Evolutionary conservation across 2,329 filamentous ascomycete genomes (phyloP).

Genomic region (Cyphellophora attinorum): DNA sequence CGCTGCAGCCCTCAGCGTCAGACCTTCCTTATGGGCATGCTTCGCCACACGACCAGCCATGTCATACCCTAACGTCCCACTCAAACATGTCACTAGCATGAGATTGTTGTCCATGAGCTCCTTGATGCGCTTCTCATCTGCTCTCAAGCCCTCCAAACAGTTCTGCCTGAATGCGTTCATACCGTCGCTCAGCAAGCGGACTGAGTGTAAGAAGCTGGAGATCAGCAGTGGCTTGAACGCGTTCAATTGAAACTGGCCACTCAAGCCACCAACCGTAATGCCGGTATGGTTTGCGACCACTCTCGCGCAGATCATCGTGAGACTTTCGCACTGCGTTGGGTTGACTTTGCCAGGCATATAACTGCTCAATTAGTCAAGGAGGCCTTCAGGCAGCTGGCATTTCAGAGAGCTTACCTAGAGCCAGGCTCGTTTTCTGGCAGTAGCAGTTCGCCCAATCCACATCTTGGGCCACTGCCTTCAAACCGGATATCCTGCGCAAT

Average conservation of each 20-base stretch:
- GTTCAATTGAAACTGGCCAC: constrained; percentile 86
- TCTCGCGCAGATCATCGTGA: constrained; percentile 84
- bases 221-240: constrained; percentile 88
- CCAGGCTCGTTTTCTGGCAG: constrained; percentile 86
- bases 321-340: constrained; percentile 78
- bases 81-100: constrained; percentile 87
- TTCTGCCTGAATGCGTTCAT: constrained; percentile 85
- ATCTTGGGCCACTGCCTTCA: constrained; percentile 76
- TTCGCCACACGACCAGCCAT: constrained; percentile 82
- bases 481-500: constrained; percentile 86
- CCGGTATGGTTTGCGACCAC: constrained; percentile 84
- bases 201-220: constrained; percentile 73
- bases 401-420: no score
- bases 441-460: constrained; percentile 72
- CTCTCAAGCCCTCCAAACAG: constrained; percentile 65
- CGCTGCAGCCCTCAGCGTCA: constrained; percentile 73
- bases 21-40: constrained; percentile 88
- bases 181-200: constrained; percentile 65
- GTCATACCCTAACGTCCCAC: constrained; percentile 81
- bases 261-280: constrained; percentile 75
- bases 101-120: constrained; percentile 77
- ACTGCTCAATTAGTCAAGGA: no score
- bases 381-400: no score
- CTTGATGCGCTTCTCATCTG: constrained; percentile 75
- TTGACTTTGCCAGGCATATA: constrained; percentile 95